Conservation (phyloP, 208 protist species). For the Trypanosoma mega region DNA sequence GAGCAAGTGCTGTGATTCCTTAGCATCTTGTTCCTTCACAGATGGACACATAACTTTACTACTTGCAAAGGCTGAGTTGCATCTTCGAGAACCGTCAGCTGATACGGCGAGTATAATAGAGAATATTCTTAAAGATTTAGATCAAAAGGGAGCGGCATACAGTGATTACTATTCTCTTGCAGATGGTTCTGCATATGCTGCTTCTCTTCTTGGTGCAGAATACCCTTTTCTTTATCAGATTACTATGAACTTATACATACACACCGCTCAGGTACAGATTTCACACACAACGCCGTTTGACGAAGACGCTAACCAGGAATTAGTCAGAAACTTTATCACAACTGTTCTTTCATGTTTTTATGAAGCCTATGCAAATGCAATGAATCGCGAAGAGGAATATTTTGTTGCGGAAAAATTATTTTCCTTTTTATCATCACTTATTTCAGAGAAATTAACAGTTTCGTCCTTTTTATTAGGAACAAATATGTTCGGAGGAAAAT, state of each 20-base stretch:
- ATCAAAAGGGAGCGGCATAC: background rate
- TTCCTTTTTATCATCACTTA: slow-evolving; percentile 12
- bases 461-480: slow-evolving; percentile 12
- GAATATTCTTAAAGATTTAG: slow-evolving; percentile 14
- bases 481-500: background rate
- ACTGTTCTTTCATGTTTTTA: slow-evolving; percentile 25
- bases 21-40: background rate
- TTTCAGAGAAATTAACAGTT: slow-evolving; percentile 9
- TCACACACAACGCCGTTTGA: background rate
- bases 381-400: slow-evolving; percentile 22
- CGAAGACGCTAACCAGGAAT: background rate
- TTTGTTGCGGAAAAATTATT: slow-evolving; percentile 12
- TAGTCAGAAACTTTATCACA: slow-evolving; percentile 1
- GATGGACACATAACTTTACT: slow-evolving; percentile 19
- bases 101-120: slow-evolving; percentile 14
- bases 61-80: slow-evolving; percentile 15
- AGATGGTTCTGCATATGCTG: slow-evolving; percentile 17
- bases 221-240: slow-evolving; percentile 15
- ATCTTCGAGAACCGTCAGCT: slow-evolving; percentile 14
- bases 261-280: slow-evolving; percentile 2
- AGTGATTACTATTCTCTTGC: slow-evolving; percentile 22
- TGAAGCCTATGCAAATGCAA: slow-evolving; percentile 21
- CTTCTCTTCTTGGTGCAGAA: slow-evolving; percentile 7
- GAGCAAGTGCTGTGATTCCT: slow-evolving; percentile 10
- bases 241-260: slow-evolving; percentile 18